Evolutionary conservation across 345 rosid species (phyloP).

Genomic region (Excoecaria agallocha): DNA sequence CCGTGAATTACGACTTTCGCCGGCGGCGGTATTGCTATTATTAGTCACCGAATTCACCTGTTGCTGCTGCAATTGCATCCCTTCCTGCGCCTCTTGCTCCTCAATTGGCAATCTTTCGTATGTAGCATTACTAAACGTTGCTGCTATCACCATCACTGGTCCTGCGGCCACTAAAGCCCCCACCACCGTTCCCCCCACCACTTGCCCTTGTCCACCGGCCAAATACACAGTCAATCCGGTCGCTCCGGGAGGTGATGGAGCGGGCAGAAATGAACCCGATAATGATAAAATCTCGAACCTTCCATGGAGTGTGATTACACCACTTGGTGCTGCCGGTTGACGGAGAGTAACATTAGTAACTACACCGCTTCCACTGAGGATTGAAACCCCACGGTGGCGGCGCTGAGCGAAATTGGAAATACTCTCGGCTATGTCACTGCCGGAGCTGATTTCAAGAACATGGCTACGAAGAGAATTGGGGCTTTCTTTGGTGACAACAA

Average conservation of each 20-base stretch:
- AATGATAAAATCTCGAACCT: slow-evolving; percentile 86
- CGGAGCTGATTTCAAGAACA: slow-evolving; percentile 69
- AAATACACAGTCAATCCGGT: slow-evolving; percentile 70
- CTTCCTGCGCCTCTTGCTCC: slow-evolving; percentile 44
- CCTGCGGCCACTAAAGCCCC: slow-evolving; percentile 76
- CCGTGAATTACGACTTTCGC: slow-evolving; percentile 23
- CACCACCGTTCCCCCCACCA: slow-evolving; percentile 73
- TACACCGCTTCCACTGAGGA: slow-evolving; percentile 74
- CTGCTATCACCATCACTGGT: slow-evolving; percentile 81
- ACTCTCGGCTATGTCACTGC: slow-evolving; percentile 69
- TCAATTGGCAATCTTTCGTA: slow-evolving; percentile 77
- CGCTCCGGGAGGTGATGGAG: slow-evolving; percentile 75
- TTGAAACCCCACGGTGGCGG: slow-evolving; percentile 73
- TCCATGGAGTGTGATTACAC: slow-evolving; percentile 67
- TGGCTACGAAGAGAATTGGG: slow-evolving; percentile 85
- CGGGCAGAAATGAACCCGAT: slow-evolving; percentile 69
- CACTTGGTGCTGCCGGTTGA: slow-evolving; percentile 71
- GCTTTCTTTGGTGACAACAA: slow-evolving; percentile 77
- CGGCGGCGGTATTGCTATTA: not conserved
- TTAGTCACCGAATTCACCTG: slow-evolving; percentile 35
- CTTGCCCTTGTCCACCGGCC: slow-evolving; percentile 89
- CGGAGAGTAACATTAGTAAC: slow-evolving; percentile 73
- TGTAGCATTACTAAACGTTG: slow-evolving; percentile 75
- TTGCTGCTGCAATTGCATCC: slow-evolving; percentile 38
- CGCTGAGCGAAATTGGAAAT: slow-evolving; percentile 58